phyloP scores from a whole-genome alignment of 192 early-diverging fungal species.

The Coemansia sp. region DNA sequence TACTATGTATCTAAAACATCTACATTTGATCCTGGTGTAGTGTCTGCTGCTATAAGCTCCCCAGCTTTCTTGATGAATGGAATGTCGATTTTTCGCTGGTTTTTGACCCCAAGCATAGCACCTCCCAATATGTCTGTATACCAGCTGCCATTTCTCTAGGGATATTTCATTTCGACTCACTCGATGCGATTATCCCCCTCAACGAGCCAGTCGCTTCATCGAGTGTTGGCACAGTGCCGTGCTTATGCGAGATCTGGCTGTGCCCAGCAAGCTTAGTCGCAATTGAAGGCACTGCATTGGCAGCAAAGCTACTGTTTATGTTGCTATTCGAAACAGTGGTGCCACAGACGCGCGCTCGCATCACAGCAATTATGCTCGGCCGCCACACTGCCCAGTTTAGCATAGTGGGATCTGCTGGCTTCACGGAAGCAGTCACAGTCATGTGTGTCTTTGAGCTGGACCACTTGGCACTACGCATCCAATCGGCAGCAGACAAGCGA shows the following conservation, averaged over 20 bases:
- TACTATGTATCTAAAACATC: background rate
- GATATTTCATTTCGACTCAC: constrained; percentile 24
- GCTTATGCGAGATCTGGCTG: constrained; percentile 40
- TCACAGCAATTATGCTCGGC: constrained; percentile 20
- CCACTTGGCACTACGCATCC: constrained; percentile 26
- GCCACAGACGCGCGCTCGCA: constrained; percentile 1
- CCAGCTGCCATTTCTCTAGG: background rate
- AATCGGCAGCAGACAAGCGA: constrained; percentile 2
- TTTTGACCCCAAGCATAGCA: constrained; percentile 19
- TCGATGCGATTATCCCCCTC: constrained; percentile 21
- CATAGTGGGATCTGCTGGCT: background rate
- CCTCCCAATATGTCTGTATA: constrained; percentile 9
- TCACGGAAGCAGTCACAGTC: background rate
- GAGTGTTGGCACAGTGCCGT: background rate
- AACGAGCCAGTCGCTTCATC: too few species aligned
- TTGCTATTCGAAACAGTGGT: constrained; percentile 32
- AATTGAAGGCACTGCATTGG: background rate
- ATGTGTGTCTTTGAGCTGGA: constrained; percentile 32
- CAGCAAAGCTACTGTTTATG: constrained; percentile 12
- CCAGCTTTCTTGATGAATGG: constrained; percentile 29
- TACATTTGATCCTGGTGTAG: constrained; percentile 9
- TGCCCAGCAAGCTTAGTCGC: background rate
- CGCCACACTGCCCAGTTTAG: constrained; percentile 22
- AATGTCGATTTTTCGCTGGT: constrained; percentile 15
- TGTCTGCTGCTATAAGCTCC: constrained; percentile 14